Evolutionary conservation across 768 basidiomycete species (phyloP).

Genomic region (Leccinellum rugosiceps): DNA sequence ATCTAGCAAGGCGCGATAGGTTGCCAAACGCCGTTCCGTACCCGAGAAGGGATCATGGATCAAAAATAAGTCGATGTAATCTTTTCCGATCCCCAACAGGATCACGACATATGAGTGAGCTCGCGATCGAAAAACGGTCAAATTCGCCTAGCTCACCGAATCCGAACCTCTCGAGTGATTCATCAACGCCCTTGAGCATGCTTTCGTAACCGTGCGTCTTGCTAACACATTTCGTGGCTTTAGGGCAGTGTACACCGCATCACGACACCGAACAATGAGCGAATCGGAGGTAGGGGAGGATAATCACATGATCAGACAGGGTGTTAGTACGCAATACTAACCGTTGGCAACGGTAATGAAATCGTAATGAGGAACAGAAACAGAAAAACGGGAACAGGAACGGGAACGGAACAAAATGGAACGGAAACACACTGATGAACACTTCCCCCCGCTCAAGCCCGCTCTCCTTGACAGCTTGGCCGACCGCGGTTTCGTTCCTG

Average conservation of each 20-base stretch:
- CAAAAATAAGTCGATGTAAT: constrained; percentile 71
- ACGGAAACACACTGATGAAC: constrained; percentile 58
- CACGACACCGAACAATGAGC: background rate
- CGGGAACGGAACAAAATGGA: constrained; percentile 1
- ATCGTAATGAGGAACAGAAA: background rate
- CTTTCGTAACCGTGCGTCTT: constrained; percentile 61
- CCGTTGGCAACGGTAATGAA: background rate
- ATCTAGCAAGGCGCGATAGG: constrained; percentile 68
- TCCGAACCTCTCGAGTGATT: constrained; percentile 55
- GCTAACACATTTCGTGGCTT: constrained; percentile 61
- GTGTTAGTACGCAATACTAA: background rate
- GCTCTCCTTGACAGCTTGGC: constrained; percentile 54
- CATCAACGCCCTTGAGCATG: constrained; percentile 55
- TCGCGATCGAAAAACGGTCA: background rate
- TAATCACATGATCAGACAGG: background rate
- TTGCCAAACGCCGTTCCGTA: constrained; percentile 58
- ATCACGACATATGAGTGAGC: background rate
- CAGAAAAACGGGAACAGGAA: background rate
- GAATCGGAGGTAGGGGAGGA: background rate
- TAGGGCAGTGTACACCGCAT: background rate
- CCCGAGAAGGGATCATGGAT: constrained; percentile 74
- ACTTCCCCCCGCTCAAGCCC: constrained; percentile 55
- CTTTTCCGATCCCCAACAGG: constrained; percentile 26
- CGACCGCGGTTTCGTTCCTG: constrained; percentile 60
- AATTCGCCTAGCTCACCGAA: constrained; percentile 44